phyloP scores from a whole-genome alignment of 306 rosid genomes.

The Prunus davidiana region DNA sequence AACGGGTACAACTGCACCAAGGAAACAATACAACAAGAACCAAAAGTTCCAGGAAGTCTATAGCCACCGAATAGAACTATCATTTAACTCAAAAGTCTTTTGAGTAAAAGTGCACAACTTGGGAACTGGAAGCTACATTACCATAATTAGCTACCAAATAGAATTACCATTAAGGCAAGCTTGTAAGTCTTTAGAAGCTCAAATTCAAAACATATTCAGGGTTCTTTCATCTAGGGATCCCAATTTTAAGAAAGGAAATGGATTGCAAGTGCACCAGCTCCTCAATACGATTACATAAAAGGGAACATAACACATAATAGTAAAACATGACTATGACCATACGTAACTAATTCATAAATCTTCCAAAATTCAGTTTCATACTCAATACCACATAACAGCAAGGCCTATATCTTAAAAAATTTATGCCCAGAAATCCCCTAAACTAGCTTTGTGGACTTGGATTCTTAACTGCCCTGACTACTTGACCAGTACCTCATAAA shows the following conservation, averaged over 20 bases:
- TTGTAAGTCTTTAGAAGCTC: neutral
- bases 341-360: too few relatives aligned
- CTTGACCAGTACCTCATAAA: neutral
- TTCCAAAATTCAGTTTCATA: too few relatives aligned
- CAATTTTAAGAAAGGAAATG: too few relatives aligned
- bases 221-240: neutral
- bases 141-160: neutral
- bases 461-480: neutral
- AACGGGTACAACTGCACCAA: constrained; percentile 4
- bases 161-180: neutral
- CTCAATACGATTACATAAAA: too few relatives aligned
- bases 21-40: neutral
- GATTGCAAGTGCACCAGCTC: too few relatives aligned
- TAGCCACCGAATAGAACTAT: too few relatives aligned
- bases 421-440: neutral
- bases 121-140: neutral
- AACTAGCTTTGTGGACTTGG: neutral
- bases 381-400: neutral
- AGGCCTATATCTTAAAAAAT: neutral
- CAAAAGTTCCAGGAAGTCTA: neutral
- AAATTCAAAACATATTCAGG: neutral
- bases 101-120: neutral
- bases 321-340: too few relatives aligned
- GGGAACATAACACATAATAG: too few relatives aligned
- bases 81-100: neutral